A percentile compares a stretch with the other conserved stretches of the same genome.
Evolutionary conservation across 1,139 yeast species (phyloP).

Genomic region (Yamadazyma taylorii): DNA sequence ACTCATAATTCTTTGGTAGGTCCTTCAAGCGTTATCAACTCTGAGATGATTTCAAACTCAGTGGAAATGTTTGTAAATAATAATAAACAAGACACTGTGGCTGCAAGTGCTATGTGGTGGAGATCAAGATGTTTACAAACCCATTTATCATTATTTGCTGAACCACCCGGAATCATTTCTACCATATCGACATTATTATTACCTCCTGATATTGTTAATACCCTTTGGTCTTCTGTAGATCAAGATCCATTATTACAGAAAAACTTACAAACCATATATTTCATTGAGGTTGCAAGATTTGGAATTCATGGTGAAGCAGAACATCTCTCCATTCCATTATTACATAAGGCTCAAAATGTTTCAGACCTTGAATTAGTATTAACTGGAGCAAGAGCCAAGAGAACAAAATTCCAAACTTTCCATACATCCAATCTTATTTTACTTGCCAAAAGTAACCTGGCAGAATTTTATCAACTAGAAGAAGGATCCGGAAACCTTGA

Average conservation of each 20-base stretch:
- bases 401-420: conserved; percentile 78
- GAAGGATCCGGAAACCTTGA: conserved; percentile 40
- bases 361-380: conserved; percentile 65
- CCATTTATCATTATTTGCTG: conserved; percentile 60
- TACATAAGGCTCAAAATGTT: conserved; percentile 52
- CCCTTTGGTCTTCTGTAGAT: conserved; percentile 29
- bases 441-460: conserved; percentile 58
- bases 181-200: conserved; percentile 42
- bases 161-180: conserved; percentile 50
- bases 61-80: conserved; percentile 5
- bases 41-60: conserved; percentile 18
- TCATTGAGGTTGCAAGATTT: conserved; percentile 66
- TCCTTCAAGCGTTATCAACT: conserved; percentile 21
- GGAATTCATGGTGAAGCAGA: conserved; percentile 63
- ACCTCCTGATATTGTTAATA: conserved; percentile 29
- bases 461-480: conserved; percentile 19
- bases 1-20: conserved; percentile 30
- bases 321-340: conserved; percentile 52
- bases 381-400: conserved; percentile 86
- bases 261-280: conserved; percentile 47
- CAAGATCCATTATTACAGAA: conserved; percentile 26
- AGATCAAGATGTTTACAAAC: conserved; percentile 63
- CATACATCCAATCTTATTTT: conserved; percentile 76
- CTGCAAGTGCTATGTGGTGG: conserved; percentile 69
- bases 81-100: conserved; percentile 22